Base-by-base conservation (phyloP, 768 basidiomycete species). In the Paxillus involutus region DNA sequence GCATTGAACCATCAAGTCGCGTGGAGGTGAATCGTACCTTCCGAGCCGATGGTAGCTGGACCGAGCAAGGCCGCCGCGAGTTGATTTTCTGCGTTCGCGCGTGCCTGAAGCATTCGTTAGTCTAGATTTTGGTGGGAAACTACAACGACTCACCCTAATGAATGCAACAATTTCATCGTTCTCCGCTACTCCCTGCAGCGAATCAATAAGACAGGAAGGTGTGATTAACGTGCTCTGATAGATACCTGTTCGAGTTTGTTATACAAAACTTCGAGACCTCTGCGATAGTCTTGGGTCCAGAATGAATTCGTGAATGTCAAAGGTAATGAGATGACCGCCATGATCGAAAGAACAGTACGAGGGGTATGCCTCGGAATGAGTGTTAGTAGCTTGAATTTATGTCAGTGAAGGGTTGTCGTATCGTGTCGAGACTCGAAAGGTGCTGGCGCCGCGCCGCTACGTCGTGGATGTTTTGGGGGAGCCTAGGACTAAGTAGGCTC, bases 321-420 rank as follows among this genome's bases (percentile, higher is more conserved):
- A n/a, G 94, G 94, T 64, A 95, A 83, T 42, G 92, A 90, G 58
- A 96, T 75, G 59, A 91, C 88, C 57, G 92, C 88, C 94, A 95
- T 94, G 65, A 50, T 68, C 51, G 62, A 45, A 50, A 47, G 32
- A 42, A 35, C 17, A 37, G 29, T 17, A 19, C 17, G 19, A 9
- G n/a, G 9, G 26, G 50, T 29, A 36, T 32, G 24, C 13, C 35
- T 55, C 41, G 42, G 21, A 16, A 55, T 14, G 47, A 37, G 19
- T 37, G 44, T 35, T 16, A 40, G 55, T 47, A 17, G 2, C 4
- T 32, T 32, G 32, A 32, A 16, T 26, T 17, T 21, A 17, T 45
- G 52, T 40, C 21, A 29, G 37, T 45, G 29, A 13, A 19, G 6
- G 19, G 30, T 10, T 17, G 37, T 46, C 12, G 33, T 29, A 32